These are phyloP conservation scores for Gremmenia infestans DNA, from an alignment of 2,329 filamentous ascomycete species.

Conservation along the genomic window DNA sequence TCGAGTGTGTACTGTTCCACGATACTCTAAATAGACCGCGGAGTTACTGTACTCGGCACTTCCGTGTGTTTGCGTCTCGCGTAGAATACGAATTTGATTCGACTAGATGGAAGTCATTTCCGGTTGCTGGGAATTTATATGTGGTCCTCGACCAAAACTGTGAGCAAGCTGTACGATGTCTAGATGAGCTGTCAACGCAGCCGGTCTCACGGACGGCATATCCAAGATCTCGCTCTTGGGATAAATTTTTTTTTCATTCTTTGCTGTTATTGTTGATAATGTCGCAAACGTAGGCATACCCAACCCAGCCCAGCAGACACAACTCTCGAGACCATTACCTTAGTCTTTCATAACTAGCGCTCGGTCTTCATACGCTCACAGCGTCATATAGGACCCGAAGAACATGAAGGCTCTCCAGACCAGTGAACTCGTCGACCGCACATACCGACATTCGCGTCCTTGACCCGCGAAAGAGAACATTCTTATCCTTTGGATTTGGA, in stretches of 20 bases:
- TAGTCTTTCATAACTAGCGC: constrained; percentile 35
- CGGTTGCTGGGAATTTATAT: neutral
- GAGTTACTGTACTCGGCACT: neutral
- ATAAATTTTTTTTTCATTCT: constrained; percentile 24
- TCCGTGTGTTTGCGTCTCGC: neutral
- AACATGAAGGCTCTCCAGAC: constrained; percentile 25
- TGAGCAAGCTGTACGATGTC: neutral
- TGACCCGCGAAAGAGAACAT: neutral
- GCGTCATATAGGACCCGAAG: constrained; percentile 1
- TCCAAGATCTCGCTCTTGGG: constrained; percentile 19
- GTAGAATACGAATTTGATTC: neutral
- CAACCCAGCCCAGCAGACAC: neutral
- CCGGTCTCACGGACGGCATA: too few relatives aligned
- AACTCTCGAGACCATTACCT: constrained; percentile 16
- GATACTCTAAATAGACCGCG: neutral
- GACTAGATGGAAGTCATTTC: neutral
- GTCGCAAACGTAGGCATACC: neutral
- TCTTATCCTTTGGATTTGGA: neutral
- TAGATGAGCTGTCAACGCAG: neutral
- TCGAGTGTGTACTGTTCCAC: constrained; percentile 1
- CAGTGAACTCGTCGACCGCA: constrained; percentile 25
- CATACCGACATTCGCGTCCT: constrained; percentile 5
- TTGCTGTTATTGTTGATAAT: neutral
- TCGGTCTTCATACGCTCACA: constrained; percentile 22
- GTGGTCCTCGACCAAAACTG: neutral